Conservation (phyloP, 1,284 basidiomycete species). For the Cystobasidiaceae sp. region DNA sequence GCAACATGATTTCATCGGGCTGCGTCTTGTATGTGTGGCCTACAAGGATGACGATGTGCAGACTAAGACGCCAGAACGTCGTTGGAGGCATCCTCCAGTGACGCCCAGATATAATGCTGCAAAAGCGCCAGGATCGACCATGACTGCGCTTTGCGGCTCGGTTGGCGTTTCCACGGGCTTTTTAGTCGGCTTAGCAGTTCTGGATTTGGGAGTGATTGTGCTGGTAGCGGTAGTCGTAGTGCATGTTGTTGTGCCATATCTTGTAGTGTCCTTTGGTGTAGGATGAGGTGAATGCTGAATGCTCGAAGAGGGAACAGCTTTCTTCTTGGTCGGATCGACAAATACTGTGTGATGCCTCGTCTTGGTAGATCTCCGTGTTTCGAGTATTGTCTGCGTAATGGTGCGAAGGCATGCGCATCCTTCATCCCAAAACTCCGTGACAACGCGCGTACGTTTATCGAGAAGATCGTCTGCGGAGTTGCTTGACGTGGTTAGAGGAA, state of each 20-base stretch:
- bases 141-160: neutral
- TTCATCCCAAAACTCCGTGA: slow-evolving; percentile 2
- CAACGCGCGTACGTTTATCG: neutral
- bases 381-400: neutral
- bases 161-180: neutral
- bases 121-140: slow-evolving; percentile 16
- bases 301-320: neutral
- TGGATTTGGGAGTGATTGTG: neutral
- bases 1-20: neutral
- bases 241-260: too few species aligned
- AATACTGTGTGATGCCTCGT: neutral
- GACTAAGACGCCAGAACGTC: slow-evolving; percentile 19
- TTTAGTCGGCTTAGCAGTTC: neutral
- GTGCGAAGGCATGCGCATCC: slow-evolving; percentile 8
- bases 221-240: slow-evolving; percentile 17
- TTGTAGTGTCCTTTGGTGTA: neutral
- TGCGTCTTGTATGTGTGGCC: neutral
- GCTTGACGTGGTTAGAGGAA: too few species aligned
- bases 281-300: neutral
- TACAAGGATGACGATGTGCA: slow-evolving; percentile 27
- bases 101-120: slow-evolving; percentile 14
- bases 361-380: neutral
- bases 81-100: slow-evolving; percentile 17
- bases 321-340: neutral
- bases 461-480: neutral